These are phyloP conservation scores for Phytopythium chamaehyphon DNA, from an alignment of 352 stramenopile genomes.

Conservation along the genomic window DNA sequence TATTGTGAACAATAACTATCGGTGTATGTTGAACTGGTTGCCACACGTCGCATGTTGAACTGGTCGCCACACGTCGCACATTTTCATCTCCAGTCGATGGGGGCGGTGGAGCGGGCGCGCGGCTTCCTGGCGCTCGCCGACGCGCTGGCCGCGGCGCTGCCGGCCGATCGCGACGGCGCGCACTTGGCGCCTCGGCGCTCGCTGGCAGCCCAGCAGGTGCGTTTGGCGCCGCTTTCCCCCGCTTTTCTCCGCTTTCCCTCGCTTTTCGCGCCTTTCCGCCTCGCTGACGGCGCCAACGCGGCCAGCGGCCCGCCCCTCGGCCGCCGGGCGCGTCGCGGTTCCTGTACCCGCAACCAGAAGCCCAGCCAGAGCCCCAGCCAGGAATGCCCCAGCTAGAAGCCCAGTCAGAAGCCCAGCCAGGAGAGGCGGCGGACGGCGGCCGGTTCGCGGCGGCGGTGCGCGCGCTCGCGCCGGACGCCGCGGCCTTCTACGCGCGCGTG, in stretches of 20 bases:
- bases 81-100: no score
- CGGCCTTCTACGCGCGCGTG: slow-evolving; percentile 39
- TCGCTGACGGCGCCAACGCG: neutral
- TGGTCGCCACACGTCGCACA: slow-evolving; percentile 76
- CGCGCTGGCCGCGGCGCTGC: slow-evolving; percentile 70
- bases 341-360: slow-evolving; percentile 4
- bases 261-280: neutral
- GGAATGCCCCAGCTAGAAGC: no score
- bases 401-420: neutral
- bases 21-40: no score
- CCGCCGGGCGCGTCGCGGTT: neutral
- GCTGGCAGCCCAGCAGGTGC: slow-evolving; percentile 43
- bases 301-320: neutral
- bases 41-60: slow-evolving; percentile 66
- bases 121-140: slow-evolving; percentile 1
- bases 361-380: no score
- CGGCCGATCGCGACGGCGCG: no score
- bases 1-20: slow-evolving; percentile 84
- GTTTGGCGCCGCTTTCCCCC: neutral
- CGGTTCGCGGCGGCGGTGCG: slow-evolving; percentile 23
- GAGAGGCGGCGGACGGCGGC: neutral
- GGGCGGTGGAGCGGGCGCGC: slow-evolving; percentile 1
- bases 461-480: slow-evolving; percentile 17
- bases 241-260: neutral
- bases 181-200: slow-evolving; percentile 36